A percentile compares a stretch with the other conserved stretches of the same genome.
phyloP scores from a whole-genome alignment of 306 rosid species.

The Rosa persica region DNA sequence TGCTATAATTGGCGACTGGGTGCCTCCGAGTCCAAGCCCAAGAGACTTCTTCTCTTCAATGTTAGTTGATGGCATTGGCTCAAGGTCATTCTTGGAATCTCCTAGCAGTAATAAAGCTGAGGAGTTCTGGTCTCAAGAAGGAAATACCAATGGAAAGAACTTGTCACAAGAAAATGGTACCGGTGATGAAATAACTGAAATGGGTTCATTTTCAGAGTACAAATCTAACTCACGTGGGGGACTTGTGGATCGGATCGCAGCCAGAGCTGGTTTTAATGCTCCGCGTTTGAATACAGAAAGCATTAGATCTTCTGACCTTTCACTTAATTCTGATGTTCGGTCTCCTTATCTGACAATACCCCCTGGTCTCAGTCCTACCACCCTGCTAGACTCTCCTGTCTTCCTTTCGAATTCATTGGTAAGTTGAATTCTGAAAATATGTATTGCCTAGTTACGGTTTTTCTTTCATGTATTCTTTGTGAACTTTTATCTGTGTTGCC shows the following conservation, averaged over 20 bases:
- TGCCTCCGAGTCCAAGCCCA: slow-evolving; percentile 73
- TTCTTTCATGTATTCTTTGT: not conserved
- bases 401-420: slow-evolving; percentile 90
- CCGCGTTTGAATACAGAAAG: slow-evolving; percentile 85
- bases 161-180: slow-evolving; percentile 36
- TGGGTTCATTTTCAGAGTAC: slow-evolving; percentile 40
- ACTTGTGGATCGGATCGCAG: slow-evolving; percentile 85
- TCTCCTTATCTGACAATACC: slow-evolving; percentile 87
- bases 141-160: slow-evolving; percentile 25
- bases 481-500: not conserved
- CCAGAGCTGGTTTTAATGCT: slow-evolving; percentile 94
- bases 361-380: slow-evolving; percentile 95
- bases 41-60: slow-evolving; percentile 64
- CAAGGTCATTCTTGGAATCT: slow-evolving; percentile 45
- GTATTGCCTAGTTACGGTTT: not conserved
- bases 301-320: slow-evolving; percentile 73
- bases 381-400: slow-evolving; percentile 88
- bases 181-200: slow-evolving; percentile 31
- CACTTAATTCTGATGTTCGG: slow-evolving; percentile 51
- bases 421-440: slow-evolving; percentile 27
- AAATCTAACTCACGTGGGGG: slow-evolving; percentile 56
- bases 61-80: slow-evolving; percentile 57
- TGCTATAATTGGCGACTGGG: slow-evolving; percentile 69
- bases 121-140: slow-evolving; percentile 42
- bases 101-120: slow-evolving; percentile 41